These are phyloP conservation scores for Ehretia macrophylla DNA, from an alignment of 257 asterid genomes.

Conservation along the genomic window DNA sequence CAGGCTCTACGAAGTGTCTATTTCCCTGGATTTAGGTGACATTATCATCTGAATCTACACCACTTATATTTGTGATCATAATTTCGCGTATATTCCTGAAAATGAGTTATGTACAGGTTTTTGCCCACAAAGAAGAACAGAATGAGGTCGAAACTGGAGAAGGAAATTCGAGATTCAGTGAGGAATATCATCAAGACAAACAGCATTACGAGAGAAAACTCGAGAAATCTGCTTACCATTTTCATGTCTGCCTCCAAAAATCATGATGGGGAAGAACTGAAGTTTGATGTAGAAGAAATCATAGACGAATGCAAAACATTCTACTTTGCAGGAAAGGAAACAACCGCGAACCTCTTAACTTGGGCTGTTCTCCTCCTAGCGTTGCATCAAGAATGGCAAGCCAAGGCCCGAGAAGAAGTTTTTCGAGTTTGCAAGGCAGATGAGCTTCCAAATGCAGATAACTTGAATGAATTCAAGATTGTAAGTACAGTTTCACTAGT, in stretches of 20 bases:
- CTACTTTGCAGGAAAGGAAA: conserved; percentile 37
- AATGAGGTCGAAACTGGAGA: too few species aligned
- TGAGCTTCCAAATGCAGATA: conserved; percentile 23
- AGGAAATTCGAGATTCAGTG: too few species aligned
- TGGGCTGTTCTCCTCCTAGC: conserved; percentile 35
- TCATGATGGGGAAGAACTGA: conserved; percentile 14
- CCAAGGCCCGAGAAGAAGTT: conserved; percentile 32
- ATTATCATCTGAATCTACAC: too few species aligned
- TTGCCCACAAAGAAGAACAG: too few species aligned
- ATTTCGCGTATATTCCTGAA: too few species aligned
- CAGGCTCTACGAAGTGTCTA: too few species aligned
- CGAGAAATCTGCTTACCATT: conserved; percentile 23
- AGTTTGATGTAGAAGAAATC: conserved; percentile 24
- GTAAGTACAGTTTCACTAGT: conserved; percentile 20
- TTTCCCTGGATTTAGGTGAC: too few species aligned
- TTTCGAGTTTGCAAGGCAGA: conserved; percentile 12
- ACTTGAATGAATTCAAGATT: conserved; percentile 15
- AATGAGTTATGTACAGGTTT: too few species aligned
- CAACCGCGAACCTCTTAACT: conserved; percentile 27
- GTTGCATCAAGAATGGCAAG: conserved; percentile 38
- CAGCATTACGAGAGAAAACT: conserved; percentile 24
- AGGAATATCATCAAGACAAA: too few species aligned
- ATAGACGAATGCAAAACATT: conserved; percentile 37
- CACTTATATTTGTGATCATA: neutral
- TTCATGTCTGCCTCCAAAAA: conserved; percentile 21